Base-by-base conservation (phyloP, 1,139 yeast species). In the Meyerozyma guilliermondii region DNA sequence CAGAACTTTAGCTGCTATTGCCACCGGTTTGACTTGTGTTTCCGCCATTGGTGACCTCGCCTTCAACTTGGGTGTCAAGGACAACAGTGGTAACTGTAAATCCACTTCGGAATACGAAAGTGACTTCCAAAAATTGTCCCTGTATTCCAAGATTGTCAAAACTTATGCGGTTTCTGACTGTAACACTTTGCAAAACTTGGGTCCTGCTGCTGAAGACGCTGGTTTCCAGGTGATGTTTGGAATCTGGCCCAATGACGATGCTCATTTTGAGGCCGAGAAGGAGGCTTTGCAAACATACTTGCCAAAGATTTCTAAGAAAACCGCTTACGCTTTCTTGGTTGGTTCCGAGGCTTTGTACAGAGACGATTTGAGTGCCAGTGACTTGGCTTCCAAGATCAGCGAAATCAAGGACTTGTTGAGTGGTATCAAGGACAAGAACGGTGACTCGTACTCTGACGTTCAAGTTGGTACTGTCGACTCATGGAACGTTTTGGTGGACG, bases 391-490 rank as follows among this genome's bases (percentile, higher is more conserved):
- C 53, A 76, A 74, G 59, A 87, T 88, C 57, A 49, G 62, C 45
- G 78, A 76, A 39, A 64, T 87, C 62, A 84, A 80, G 65, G 60
- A 64, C 36, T 68, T 80, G 40, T 60, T 88, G 50, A 60, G 71
- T 38, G 73, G 61, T 51, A 81, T 89, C 63, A 71, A 74, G 49
- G 97, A 87, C 68, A 83, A 84, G 62, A 72, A 87, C 56, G 97
- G 97, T 55, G 71, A 83, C 55, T 79, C 91, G 23, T 89, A 83
- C 66, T 59, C 74, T 42, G 74, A 75, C 52, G 76, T 79, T 42
- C 89, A 82, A 50, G 95, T 91, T 51, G 98, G 98, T 50, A 82
- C 88, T 50, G 97, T 87, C 53, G 98, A 92, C 67, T 88, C 97
- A 1, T 91, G 98, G 98, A 87, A 91, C 66, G 76, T 86, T 49